Percentiles rank a stretch among this genome's conserved stretches.
Conservation (phyloP, 1,139 yeast genomes). For the Blastobotrys illinoisensis region DNA sequence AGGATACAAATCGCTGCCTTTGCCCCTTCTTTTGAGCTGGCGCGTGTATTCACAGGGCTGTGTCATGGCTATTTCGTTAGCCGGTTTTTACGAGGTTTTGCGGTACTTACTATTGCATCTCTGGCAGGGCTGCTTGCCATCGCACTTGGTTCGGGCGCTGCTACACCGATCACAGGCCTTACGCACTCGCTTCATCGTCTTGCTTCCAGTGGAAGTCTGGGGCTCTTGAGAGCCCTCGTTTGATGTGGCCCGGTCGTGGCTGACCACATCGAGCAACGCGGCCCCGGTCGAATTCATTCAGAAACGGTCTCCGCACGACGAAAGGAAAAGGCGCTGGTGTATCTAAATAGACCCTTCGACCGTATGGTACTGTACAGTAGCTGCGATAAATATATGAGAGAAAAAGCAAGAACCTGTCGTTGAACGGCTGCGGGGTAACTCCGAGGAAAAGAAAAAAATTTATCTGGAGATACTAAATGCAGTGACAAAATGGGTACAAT, state of each 20-base stretch:
- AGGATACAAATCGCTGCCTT: conserved; percentile 17
- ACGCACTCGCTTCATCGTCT: conserved; percentile 5
- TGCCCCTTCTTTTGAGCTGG: conserved; percentile 15
- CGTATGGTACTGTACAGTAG: background rate
- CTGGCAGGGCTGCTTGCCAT: conserved; percentile 10
- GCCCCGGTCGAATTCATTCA: conserved; percentile 2
- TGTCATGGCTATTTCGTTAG: conserved; percentile 4
- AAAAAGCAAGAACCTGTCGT: background rate
- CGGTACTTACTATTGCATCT: conserved; percentile 6
- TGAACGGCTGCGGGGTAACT: background rate
- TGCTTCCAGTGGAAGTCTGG: background rate
- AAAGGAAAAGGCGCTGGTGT: background rate
- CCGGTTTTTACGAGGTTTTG: background rate
- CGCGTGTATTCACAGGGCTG: conserved; percentile 13
- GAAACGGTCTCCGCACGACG: background rate
- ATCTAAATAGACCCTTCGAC: background rate
- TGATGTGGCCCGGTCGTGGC: background rate
- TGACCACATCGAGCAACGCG: background rate
- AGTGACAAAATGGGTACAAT: too few species aligned
- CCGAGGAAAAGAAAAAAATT: background rate
- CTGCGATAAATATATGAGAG: background rate
- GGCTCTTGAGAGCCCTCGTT: background rate
- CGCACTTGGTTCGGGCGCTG: conserved; percentile 10
- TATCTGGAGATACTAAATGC: too few species aligned
- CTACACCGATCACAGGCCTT: conserved; percentile 12